Base-by-base conservation (phyloP, 2,329 filamentous ascomycete species). In the Alternaria metachromatica region DNA sequence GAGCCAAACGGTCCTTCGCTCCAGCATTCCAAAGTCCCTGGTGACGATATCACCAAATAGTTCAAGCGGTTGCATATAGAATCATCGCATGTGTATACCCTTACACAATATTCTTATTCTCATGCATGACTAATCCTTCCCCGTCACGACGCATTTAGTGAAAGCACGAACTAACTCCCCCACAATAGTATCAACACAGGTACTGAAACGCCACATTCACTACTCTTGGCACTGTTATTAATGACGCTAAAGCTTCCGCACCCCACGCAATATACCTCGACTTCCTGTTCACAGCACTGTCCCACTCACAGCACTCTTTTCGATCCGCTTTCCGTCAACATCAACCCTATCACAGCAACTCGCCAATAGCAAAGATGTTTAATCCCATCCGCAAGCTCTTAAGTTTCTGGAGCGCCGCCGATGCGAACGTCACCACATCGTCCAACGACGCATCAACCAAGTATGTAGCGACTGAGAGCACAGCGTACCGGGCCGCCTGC, bases 21-120 rank as follows among this genome's bases (percentile, higher is more conserved):
- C 2, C 15, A 18, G 4, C 44, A 67, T 58, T 43, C 58, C 18
- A 71, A 71, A 28, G 33, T 62, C 6, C 60, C 45, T 28, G 59
- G 48, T 1, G 64, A 72, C 15, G 64, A 63, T 43, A 56, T 50
- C 11, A 23, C 44, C 6, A 50, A 54, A 26, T 55, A 37, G 20
- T 13, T 9, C 3, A 25, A 9, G 28, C 4, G 4, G 10, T 4
- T 21, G 13, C 37, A 18, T 4, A 21, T n/a, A 33, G 9, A 5
- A 9, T 18, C 25, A 15, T 15, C n/a, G 11, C 45, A 51, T 26
- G 10, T 13, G 7, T 15, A 10, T 20, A n/a, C 7, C 26, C 5
- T 23, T 54, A 3, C 10, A 3, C 18, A 21, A 21, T 21, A 3
- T 21, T 4, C 4, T 21, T 21, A 3, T 4, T 21, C 21, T 21